Evolutionary conservation across 345 rosid species (phyloP), one percentile per base, ranked within the genome.

Genomic region (Hypericum perforatum): DNA sequence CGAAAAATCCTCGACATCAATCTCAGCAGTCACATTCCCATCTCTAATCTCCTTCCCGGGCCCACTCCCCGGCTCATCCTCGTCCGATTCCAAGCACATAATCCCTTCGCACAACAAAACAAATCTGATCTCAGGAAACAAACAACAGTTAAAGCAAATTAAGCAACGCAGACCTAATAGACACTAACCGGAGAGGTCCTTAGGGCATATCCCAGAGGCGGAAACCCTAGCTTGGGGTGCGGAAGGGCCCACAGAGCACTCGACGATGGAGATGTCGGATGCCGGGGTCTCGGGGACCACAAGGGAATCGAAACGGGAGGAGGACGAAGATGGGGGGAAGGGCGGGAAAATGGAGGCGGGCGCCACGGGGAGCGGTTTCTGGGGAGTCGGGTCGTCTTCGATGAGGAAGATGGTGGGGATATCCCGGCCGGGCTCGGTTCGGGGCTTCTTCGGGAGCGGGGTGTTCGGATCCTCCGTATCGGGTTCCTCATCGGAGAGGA

Each of bases 261-360:
- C 77, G 45, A 72, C 64, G 41, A 71, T 60, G 11, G 76, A 61
- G 38, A 76, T 45, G 57, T 72, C 92, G 2, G 78, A 76, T 52
- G 74, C 49, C 8, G 92, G 92, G 11, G 92, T 81, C 32, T 86
- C 92, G n/a, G 86, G 59, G 49, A 86, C 85, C 63, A 79, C 60
- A 8, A 60, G 63, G 41, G 76, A 76, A 9, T 80, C 59, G 42
- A 50, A 32, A 13, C 55, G 14, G 5, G 54, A 15, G 57, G 57
- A 36, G 6, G 69, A n/a, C n/a, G n/a, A 54, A 36, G 55, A 40
- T 38, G 74, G 29, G 53, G 41, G 58, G 42, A 63, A 57, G 49
- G 81, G 83, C 41, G 54, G 65, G 7, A 83, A 85, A 6, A 83
- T 77, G n/a, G 81, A 73, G 37, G 73, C 82, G 49, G 32, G 32